Percentiles rank a stretch among this genome's conserved stretches.
phyloP scores from a whole-genome alignment of 495 filamentous ascomycete genomes.

The Aspergillus saccharolyticus region DNA sequence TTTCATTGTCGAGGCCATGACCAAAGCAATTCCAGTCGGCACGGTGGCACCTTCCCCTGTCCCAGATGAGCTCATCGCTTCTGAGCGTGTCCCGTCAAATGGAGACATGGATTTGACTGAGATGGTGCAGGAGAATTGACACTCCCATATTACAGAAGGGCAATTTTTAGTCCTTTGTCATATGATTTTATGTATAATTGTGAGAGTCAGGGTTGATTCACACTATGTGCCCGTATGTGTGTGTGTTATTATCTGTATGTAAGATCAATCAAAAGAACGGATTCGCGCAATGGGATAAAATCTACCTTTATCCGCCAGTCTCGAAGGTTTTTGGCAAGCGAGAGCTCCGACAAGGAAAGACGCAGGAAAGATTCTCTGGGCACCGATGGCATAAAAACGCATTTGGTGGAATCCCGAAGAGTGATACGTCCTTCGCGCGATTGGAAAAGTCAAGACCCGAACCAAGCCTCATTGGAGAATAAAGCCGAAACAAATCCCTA shows the following conservation, averaged over 20 bases:
- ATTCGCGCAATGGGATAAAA: neutral
- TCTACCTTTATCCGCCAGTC: no score
- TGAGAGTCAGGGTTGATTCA: neutral
- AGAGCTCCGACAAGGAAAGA: no score
- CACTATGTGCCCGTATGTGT: neutral
- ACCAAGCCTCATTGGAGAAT: no score
- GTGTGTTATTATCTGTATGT: neutral
- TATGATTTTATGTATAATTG: neutral
- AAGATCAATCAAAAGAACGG: neutral
- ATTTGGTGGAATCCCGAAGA: no score
- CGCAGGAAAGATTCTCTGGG: no score
- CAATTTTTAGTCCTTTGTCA: neutral
- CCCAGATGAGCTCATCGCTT: slow-evolving; percentile 10
- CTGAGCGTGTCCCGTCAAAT: slow-evolving; percentile 16
- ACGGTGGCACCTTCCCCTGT: slow-evolving; percentile 25
- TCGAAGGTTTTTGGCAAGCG: no score
- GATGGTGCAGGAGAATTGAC: slow-evolving; percentile 22
- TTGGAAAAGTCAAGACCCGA: no score
- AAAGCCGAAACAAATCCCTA: no score
- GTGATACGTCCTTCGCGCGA: no score
- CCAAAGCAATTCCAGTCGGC: slow-evolving; percentile 33
- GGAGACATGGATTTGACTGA: slow-evolving; percentile 31
- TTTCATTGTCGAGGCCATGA: slow-evolving; percentile 41
- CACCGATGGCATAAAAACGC: no score
- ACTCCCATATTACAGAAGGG: neutral